These are phyloP conservation scores for Ramichloridium luteum DNA, from an alignment of 2,329 filamentous ascomycete genomes.

Conservation along the genomic window DNA sequence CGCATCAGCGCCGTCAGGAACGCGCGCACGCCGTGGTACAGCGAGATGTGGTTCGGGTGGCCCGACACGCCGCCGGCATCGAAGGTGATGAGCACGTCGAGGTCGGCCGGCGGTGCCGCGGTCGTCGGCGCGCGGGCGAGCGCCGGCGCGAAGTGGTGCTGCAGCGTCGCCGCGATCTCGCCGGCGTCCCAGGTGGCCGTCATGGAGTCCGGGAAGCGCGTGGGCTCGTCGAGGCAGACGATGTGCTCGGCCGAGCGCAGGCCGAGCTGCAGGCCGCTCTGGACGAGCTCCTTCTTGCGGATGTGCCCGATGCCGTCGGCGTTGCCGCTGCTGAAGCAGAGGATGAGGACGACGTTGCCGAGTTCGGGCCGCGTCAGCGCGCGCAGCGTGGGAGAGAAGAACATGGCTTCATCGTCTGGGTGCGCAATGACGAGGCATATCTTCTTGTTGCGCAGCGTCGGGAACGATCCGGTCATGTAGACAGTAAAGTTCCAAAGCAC, in stretches of 20 bases:
- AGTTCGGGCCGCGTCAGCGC: conserved; percentile 67
- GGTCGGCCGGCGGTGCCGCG: conserved; percentile 39
- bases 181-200: conserved; percentile 59
- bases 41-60: conserved; percentile 86
- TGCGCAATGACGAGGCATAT: conserved; percentile 91
- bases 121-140: conserved; percentile 33
- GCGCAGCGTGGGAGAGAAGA: conserved; percentile 82
- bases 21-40: conserved; percentile 66
- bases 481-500: conserved; percentile 40
- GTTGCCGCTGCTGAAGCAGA: conserved; percentile 85
- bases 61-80: conserved; percentile 69
- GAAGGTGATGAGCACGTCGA: conserved; percentile 84
- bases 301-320: conserved; percentile 77
- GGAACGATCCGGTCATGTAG: conserved; percentile 40
- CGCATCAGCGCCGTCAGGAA: conserved; percentile 59
- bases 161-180: conserved; percentile 58
- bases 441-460: conserved; percentile 64
- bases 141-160: conserved; percentile 60
- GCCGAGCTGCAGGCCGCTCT: conserved; percentile 67
- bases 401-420: conserved; percentile 98
- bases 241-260: conserved; percentile 65
- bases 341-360: conserved; percentile 84
- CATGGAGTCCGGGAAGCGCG: conserved; percentile 84
- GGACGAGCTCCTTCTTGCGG: conserved; percentile 69
- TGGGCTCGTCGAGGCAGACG: conserved; percentile 68